These are phyloP conservation scores for Cymbopogon flexuosus DNA, from an alignment of 202 grass and related monocot species.

Conservation along the genomic window DNA sequence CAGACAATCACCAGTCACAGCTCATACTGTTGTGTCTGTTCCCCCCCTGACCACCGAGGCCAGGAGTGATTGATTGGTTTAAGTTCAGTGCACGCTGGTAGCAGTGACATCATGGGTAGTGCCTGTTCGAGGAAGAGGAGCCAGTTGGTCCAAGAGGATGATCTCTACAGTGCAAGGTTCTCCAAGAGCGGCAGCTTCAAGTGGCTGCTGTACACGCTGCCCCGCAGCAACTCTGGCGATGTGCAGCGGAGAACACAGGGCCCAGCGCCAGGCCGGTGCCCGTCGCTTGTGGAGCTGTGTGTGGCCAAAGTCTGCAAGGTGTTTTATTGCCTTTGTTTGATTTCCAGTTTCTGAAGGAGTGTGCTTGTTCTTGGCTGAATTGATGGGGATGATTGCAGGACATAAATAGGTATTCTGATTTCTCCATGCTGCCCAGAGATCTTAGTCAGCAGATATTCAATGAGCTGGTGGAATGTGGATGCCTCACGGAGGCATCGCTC, in stretches of 20 bases:
- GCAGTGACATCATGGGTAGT: constrained; percentile 51
- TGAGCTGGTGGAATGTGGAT: constrained; percentile 58
- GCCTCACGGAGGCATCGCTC: constrained; percentile 56
- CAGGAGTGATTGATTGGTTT: constrained; percentile 24
- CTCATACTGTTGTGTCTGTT: background rate
- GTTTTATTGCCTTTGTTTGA: background rate
- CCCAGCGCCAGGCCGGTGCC: constrained; percentile 34
- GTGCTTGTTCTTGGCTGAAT: constrained; percentile 20
- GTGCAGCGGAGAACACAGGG: constrained; percentile 35
- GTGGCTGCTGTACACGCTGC: constrained; percentile 68
- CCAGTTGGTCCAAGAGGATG: constrained; percentile 48
- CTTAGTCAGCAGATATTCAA: constrained; percentile 97
- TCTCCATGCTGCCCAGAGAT: constrained; percentile 83
- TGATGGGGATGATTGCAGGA: constrained; percentile 50
- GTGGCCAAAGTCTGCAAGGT: constrained; percentile 81
- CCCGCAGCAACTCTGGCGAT: constrained; percentile 42
- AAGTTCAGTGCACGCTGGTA: background rate
- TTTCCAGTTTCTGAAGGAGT: background rate
- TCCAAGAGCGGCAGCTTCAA: constrained; percentile 87
- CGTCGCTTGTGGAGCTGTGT: constrained; percentile 74
- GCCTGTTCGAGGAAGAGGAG: constrained; percentile 87
- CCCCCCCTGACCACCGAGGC: background rate
- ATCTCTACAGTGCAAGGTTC: constrained; percentile 57
- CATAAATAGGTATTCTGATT: constrained; percentile 67
- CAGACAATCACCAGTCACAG: background rate